A percentile compares a stretch with the other conserved stretches of the same genome.
Evolutionary conservation across 1,284 basidiomycete genomes (phyloP).

Genomic region (Fomitopsis palustris): DNA sequence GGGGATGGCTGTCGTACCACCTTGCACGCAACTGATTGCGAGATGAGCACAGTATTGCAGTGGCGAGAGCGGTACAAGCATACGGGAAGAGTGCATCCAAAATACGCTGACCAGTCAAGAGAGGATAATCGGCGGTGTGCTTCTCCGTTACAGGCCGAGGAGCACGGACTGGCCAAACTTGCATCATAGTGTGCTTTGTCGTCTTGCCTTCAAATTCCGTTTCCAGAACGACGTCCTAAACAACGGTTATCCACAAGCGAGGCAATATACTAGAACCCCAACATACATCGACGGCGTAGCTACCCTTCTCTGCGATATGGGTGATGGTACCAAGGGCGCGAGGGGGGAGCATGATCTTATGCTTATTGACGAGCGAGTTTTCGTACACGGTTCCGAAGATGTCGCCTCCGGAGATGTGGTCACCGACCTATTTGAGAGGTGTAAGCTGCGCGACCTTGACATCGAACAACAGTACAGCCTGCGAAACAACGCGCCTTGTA

Average conservation of each 20-base stretch:
- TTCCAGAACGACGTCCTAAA: conserved; percentile 90
- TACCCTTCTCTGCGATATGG: conserved; percentile 91
- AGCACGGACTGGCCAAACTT: conserved; percentile 98
- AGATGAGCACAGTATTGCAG: neutral
- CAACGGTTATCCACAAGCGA: neutral
- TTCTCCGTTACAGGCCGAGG: conserved; percentile 95
- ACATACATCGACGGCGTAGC: conserved; percentile 87
- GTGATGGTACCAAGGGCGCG: conserved; percentile 95
- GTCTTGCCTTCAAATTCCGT: conserved; percentile 98
- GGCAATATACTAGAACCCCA: neutral
- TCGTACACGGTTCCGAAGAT: conserved; percentile 96
- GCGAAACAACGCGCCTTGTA: conserved; percentile 56
- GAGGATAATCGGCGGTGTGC: conserved; percentile 88
- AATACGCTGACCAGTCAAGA: conserved; percentile 96
- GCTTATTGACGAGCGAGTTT: conserved; percentile 94
- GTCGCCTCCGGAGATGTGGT: conserved; percentile 96
- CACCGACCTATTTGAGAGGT: conserved; percentile 68
- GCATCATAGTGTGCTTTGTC: conserved; percentile 94
- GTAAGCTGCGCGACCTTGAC: neutral
- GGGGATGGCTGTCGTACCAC: conserved; percentile 98
- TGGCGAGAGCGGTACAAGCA: conserved; percentile 23
- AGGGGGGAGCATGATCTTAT: conserved; percentile 96
- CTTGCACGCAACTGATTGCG: conserved; percentile 81
- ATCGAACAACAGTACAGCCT: neutral
- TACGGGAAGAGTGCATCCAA: conserved; percentile 96